phyloP scores from a whole-genome alignment of 345 rosid genomes.

The Balakata baccata region DNA sequence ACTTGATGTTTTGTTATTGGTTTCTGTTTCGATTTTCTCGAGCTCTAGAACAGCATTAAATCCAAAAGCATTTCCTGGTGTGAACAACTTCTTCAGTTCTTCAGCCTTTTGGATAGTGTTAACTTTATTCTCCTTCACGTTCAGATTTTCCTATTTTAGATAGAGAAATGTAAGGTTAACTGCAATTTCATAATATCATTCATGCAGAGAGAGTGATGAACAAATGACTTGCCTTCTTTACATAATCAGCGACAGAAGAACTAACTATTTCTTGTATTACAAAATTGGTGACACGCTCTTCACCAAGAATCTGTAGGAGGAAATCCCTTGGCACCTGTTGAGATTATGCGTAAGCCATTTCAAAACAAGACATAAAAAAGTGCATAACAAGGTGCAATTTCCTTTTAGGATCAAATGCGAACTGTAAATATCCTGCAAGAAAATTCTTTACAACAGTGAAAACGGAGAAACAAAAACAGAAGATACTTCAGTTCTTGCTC shows the following conservation, averaged over 20 bases:
- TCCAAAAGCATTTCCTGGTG: constrained; percentile 39
- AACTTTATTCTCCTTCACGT: constrained; percentile 52
- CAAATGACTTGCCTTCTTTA: constrained; percentile 39
- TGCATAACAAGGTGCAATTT: background rate
- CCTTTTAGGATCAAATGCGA: background rate
- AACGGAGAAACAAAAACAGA: background rate
- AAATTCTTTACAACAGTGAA: background rate
- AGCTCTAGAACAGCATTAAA: constrained; percentile 33
- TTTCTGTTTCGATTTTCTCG: constrained; percentile 25
- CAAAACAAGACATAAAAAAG: background rate
- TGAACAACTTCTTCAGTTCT: constrained; percentile 47
- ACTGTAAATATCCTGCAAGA: background rate
- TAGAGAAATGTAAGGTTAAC: background rate
- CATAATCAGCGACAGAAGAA: constrained; percentile 57
- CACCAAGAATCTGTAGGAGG: constrained; percentile 50
- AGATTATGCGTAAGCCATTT: constrained; percentile 4
- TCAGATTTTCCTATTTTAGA: constrained; percentile 45
- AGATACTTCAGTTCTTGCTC: background rate
- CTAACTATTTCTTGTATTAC: constrained; percentile 59
- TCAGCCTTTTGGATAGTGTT: constrained; percentile 47
- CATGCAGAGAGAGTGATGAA: background rate
- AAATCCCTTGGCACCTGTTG: constrained; percentile 50
- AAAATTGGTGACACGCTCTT: constrained; percentile 56
- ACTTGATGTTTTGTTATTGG: background rate
- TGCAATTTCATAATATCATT: background rate